Evolutionary conservation across 495 filamentous ascomycete species (phyloP).

Genomic region (Neurospora sp.): DNA sequence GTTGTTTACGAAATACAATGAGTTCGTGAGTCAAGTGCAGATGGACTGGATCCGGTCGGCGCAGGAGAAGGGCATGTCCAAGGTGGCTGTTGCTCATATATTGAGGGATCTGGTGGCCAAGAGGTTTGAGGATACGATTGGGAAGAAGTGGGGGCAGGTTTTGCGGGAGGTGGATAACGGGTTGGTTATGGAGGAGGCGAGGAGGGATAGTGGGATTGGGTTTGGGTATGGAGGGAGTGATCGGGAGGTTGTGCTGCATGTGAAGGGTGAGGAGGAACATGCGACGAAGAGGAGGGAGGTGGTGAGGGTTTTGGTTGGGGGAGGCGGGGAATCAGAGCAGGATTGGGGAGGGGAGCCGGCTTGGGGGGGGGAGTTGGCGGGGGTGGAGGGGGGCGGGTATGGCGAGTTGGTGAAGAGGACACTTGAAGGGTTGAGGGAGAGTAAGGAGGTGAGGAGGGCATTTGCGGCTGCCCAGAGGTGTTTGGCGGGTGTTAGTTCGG

Average conservation of each 20-base stretch:
- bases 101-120: conserved; percentile 13
- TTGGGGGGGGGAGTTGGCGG: conserved; percentile 9
- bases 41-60: conserved; percentile 15
- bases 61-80: conserved; percentile 11
- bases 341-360: conserved; percentile 14
- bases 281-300: neutral
- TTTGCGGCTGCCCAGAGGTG: conserved; percentile 20
- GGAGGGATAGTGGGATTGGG: neutral
- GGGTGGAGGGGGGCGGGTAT: conserved; percentile 13
- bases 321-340: neutral
- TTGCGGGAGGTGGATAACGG: neutral
- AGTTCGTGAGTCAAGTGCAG: conserved; percentile 16
- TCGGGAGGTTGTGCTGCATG: neutral
- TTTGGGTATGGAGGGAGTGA: neutral
- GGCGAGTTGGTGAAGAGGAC: conserved; percentile 10
- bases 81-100: conserved; percentile 19
- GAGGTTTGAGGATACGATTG: conserved; percentile 15
- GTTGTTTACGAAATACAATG: conserved; percentile 22
- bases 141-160: conserved; percentile 11
- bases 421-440: conserved; percentile 10
- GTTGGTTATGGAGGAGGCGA: neutral
- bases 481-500: conserved; percentile 11
- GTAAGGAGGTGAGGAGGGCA: conserved; percentile 10
- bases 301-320: neutral
- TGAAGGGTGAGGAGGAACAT: neutral